Conservation (phyloP, 345 rosid species). For the Lagerstroemia speciosa region DNA sequence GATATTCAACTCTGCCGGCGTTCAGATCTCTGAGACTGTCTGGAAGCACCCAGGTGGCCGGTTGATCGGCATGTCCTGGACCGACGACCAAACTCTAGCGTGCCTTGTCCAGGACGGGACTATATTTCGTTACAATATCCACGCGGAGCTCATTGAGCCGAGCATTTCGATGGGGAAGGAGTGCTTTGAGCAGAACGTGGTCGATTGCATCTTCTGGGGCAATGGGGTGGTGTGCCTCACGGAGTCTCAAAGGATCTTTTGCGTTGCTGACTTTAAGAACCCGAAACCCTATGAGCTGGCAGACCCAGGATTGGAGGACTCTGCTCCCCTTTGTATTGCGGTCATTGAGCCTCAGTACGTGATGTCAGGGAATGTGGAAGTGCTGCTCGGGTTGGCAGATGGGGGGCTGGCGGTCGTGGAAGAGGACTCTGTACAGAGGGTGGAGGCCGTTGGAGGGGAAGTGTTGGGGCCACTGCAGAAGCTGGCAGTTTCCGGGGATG, state of each 20-base stretch:
- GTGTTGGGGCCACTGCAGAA: slow-evolving; percentile 60
- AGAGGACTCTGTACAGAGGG: slow-evolving; percentile 67
- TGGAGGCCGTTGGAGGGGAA: slow-evolving; percentile 32
- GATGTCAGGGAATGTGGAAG: slow-evolving; percentile 77
- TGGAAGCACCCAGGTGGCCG: slow-evolving; percentile 97
- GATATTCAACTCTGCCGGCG: slow-evolving; percentile 86
- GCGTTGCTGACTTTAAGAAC: slow-evolving; percentile 64
- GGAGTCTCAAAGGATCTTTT: slow-evolving; percentile 53
- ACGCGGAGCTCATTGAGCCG: slow-evolving; percentile 70
- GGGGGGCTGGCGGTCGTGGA: slow-evolving; percentile 58
- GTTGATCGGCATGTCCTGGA: slow-evolving; percentile 86
- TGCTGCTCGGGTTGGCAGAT: slow-evolving; percentile 51
- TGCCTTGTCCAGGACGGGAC: slow-evolving; percentile 94
- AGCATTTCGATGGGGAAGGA: slow-evolving; percentile 65
- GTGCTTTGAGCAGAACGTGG: slow-evolving; percentile 86
- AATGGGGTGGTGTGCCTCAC: slow-evolving; percentile 88
- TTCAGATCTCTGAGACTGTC: slow-evolving; percentile 62
- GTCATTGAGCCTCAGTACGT: slow-evolving; percentile 90
- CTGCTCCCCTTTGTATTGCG: slow-evolving; percentile 51
- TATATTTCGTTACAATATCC: slow-evolving; percentile 66
- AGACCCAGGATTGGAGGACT: slow-evolving; percentile 46
- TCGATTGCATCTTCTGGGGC: slow-evolving; percentile 85
- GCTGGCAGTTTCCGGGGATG: slow-evolving; percentile 75
- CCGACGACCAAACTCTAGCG: slow-evolving; percentile 73
- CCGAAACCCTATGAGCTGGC: slow-evolving; percentile 51